Evolutionary conservation across 2,329 filamentous ascomycete species (phyloP), one percentile per base, ranked within the genome.

Genomic region (Hymenoscyphus linearis): DNA sequence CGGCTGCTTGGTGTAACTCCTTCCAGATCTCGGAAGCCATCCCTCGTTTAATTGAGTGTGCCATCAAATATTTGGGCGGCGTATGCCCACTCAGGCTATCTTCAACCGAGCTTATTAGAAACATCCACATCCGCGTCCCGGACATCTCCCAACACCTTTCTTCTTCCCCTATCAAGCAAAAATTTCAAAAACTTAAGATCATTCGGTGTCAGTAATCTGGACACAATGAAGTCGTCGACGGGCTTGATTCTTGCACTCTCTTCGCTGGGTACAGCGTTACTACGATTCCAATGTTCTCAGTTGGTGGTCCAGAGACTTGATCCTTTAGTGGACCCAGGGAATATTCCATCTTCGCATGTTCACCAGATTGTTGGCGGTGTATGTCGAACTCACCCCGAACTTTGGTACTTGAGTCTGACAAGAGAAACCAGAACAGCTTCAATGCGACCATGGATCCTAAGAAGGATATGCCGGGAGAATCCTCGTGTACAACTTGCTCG

Each of bases 391-490:
- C 18, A 27, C 6, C 40, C 27, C 2, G 18, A 47, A 50, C 44
- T 18, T 50, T 34, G 26, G 18, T 31, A 3, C 6, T 31, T 31
- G 31, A 31, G 5, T 9, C 31, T 31, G 31, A 31, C 58, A 60
- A 31, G 62, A 14, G 9, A 35, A 6, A 14, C 2, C 26, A 63
- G 59, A 75, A 77, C 65, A 73, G 75, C 1, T 76, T 78, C 72
- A 76, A 76, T 62, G 65, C 72, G 9, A 72, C 73, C 25, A 77
- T 78, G 76, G 69, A 73, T 57, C 65, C 68, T 6, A 59, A 59
- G 7, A 61, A 64, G 27, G 67, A 70, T 35, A 67, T 72, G 59
- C 69, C 71, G 58, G 50, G 71, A 1, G 61, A 67, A 47, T 70
- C 71, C 0, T 71, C 68, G 0, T 73, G 71, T 64, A 73, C 71